Base-by-base conservation (phyloP, 768 basidiomycete species). In the Atractiella rhizophila region DNA sequence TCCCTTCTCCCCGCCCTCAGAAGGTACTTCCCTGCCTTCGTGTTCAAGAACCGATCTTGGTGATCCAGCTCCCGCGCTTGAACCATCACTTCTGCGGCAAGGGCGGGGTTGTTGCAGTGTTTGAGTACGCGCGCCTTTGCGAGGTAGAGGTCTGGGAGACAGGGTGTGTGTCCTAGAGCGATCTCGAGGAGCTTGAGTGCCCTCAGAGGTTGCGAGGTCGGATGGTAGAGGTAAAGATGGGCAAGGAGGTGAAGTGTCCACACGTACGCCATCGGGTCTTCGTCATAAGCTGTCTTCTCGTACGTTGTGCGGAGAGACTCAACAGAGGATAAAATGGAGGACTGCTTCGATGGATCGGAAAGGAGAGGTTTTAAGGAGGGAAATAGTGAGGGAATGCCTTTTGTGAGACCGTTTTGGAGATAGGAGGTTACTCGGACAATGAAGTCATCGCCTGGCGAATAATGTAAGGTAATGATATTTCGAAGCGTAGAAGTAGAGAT, bases 231-330 rank as follows among this genome's bases (percentile, higher is more conserved):
- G 53, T 80, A 66, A 55, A 86, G 85, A 51, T 88, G 81, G 0
- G 83, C 74, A 37, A 96, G 73, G 65, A 78, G 91, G 62, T 88
- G 96, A 28, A 94, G 69, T 9, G 77, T 74, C 91, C 91, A 98
- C 10, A 96, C 68, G 51, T 88, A 77, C 13, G 70, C 73, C 4
- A 81, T 73, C 1, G 88, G 85, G 7, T 68, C 62, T 32, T 75
- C 72, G 21, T 52, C 37, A 56, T 54, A 33, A 54, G 40, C 50
- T 29, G 38, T 41, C 19, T 46, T 37, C 40, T 47, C 48, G 16
- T 47, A 18, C 3, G 16, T 33, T 24, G 18, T n/a, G 34, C 36
- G 23, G 38, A 48, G 48, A 28, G 30, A 7, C 19, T 16, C 21
- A 21, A 7, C 8, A 16, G 36, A 23, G 28, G 8, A n/a, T 27